A percentile compares a stretch with the other conserved stretches of the same genome.
phyloP scores from a whole-genome alignment of 139 green algal species.

The Chlorella sp. region DNA sequence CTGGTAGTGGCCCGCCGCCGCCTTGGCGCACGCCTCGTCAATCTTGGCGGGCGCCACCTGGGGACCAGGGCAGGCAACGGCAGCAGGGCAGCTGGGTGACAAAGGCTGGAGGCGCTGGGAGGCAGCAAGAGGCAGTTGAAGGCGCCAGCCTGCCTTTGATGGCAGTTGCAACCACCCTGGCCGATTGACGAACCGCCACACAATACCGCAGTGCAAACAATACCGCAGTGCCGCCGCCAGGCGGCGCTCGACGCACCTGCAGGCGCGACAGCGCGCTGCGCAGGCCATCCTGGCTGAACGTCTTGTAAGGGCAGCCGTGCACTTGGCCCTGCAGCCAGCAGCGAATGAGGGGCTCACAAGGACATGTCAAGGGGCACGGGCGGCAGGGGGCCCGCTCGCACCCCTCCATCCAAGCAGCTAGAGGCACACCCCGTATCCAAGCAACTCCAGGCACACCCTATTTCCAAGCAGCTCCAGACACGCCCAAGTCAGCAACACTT shows the following conservation, averaged over 20 bases:
- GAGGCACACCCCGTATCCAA: too few species aligned
- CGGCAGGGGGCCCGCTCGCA: too few species aligned
- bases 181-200: neutral
- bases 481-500: too few species aligned
- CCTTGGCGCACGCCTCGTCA: slow-evolving; percentile 81
- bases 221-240: neutral
- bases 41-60: slow-evolving; percentile 38
- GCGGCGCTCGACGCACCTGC: slow-evolving; percentile 44
- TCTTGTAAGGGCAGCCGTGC: slow-evolving; percentile 93
- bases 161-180: neutral
- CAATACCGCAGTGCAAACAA: neutral
- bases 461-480: too few species aligned
- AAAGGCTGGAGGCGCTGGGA: neutral
- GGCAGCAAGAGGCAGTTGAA: neutral
- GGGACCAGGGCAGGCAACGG: neutral
- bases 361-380: too few species aligned
- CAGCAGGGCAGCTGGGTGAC: neutral
- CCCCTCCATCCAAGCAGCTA: too few species aligned
- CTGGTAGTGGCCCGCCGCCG: slow-evolving; percentile 87
- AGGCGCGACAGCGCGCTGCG: slow-evolving; percentile 60
- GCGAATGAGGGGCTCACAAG: neutral
- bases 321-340: slow-evolving; percentile 56
- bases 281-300: slow-evolving; percentile 70
- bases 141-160: neutral
- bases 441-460: too few species aligned